Conservation (phyloP, 208 protist species). For the Hexamita inflata region DNA sequence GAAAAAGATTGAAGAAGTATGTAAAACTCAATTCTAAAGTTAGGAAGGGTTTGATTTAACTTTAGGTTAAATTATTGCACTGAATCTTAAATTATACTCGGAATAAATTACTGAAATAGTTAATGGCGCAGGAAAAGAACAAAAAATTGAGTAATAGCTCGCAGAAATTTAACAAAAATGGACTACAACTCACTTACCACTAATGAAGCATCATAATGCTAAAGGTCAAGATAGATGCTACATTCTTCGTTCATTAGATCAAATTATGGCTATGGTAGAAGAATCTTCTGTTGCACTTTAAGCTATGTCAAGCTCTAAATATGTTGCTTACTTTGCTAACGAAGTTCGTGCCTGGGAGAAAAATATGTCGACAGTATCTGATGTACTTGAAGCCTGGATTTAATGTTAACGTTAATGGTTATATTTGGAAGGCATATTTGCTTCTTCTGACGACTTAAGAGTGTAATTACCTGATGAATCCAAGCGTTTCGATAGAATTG, state of each 20-base stretch:
- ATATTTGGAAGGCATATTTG: slow-evolving; percentile 96
- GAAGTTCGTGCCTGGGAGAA: slow-evolving; percentile 83
- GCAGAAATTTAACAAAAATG: slow-evolving; percentile 75
- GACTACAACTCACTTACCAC: slow-evolving; percentile 45
- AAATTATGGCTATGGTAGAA: slow-evolving; percentile 83
- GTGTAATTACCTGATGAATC: slow-evolving; percentile 89
- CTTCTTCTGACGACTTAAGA: slow-evolving; percentile 88
- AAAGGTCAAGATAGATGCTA: slow-evolving; percentile 58
- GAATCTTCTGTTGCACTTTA: slow-evolving; percentile 90
- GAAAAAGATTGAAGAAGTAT: slow-evolving; percentile 79
- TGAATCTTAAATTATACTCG: slow-evolving; percentile 78
- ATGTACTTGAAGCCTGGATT: slow-evolving; percentile 86
- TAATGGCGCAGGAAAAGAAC: slow-evolving; percentile 69
- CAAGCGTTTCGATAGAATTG: slow-evolving; percentile 67
- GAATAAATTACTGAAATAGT: slow-evolving; percentile 80
- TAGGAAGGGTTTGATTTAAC: slow-evolving; percentile 71
- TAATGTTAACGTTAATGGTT: slow-evolving; percentile 94
- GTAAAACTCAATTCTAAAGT: slow-evolving; percentile 73
- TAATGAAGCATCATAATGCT: slow-evolving; percentile 64
- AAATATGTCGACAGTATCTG: slow-evolving; percentile 73
- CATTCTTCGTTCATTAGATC: slow-evolving; percentile 75
- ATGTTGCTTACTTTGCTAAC: slow-evolving; percentile 77
- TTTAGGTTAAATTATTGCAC: slow-evolving; percentile 78
- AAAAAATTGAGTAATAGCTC: slow-evolving; percentile 79
- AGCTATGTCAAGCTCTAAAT: slow-evolving; percentile 80